Evolutionary conservation across 1,139 yeast genomes (phyloP), one percentile per base, ranked within the genome.

Genomic region (Sugiyamaella pinicola): DNA sequence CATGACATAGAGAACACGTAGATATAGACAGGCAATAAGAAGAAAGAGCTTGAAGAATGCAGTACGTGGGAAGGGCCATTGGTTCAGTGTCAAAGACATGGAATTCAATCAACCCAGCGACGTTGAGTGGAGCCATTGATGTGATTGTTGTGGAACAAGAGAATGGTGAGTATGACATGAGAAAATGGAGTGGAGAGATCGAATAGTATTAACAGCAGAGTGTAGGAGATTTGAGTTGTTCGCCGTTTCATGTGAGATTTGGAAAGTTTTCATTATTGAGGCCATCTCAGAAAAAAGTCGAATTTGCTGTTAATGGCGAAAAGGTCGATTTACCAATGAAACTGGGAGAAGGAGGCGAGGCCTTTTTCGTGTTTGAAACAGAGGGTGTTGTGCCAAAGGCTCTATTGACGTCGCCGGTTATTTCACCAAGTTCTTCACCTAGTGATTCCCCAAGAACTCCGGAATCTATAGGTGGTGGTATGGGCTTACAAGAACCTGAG

Each of bases 331-430:
- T 91, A 53, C 96, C 96, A 10, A 93, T 93, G 99, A 93, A 93
- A 70, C 73, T 93, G 48, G 96, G 97, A 10, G 99, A 93, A 57
- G 96, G 96, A 2, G 99, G 99, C 22, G 99, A 93, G 69, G 99
- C 98, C 0, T 91, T 90, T 68, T 93, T 93, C 67, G 99, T 93
- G 47, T 91, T 93, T 72, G 96, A 91, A 65, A 87, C 97, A 1
- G 80, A 79, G 38, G 78, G 76, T 13, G 79, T 80, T 49, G 85
- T 91, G 15, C 96, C 96, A 1, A 76, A 78, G 54, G 86, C 88
- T 58, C 78, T 89, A 57, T 80, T 89, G 60, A 90, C 99, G 0
- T 89, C 97, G 0, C 99, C 99, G 0, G 96, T 93, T 38, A 74
- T 89, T 24, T 87, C 96, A 37, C 96, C 97, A 0, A 74, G 81